phyloP scores from a whole-genome alignment of 129 eudicot genomes.

The Ambrosia trifida region DNA sequence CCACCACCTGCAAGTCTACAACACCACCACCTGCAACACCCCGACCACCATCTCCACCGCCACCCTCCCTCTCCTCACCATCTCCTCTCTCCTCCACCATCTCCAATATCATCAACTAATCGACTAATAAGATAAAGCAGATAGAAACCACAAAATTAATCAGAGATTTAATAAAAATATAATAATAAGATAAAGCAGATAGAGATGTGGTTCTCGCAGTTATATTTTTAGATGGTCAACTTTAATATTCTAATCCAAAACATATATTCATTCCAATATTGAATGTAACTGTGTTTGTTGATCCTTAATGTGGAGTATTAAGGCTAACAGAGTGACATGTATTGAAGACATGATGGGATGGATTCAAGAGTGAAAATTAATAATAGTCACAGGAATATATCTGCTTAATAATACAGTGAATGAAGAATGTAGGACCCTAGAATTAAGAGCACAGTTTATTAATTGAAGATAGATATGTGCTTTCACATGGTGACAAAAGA shows the following conservation, averaged over 20 bases:
- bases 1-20: no score
- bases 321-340: not conserved
- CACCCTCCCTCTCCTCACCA: no score
- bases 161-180: no score
- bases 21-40: no score
- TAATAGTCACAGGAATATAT: not conserved
- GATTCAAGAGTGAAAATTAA: not conserved
- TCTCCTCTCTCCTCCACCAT: no score
- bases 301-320: not conserved
- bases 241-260: not conserved
- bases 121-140: no score
- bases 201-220: not conserved
- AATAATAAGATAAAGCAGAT: no score
- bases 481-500: constrained; percentile 9
- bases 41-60: no score
- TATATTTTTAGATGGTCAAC: not conserved
- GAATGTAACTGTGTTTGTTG: not conserved
- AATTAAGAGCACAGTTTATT: constrained; percentile 11
- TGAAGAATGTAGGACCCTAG: constrained; percentile 24
- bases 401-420: not conserved
- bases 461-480: constrained; percentile 31
- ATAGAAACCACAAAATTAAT: no score
- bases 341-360: not conserved
- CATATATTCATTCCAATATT: not conserved
- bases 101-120: no score